Evolutionary conservation across 192 early-diverging fungal species (phyloP).

Genomic region (Gamsiella multidivaricata): DNA sequence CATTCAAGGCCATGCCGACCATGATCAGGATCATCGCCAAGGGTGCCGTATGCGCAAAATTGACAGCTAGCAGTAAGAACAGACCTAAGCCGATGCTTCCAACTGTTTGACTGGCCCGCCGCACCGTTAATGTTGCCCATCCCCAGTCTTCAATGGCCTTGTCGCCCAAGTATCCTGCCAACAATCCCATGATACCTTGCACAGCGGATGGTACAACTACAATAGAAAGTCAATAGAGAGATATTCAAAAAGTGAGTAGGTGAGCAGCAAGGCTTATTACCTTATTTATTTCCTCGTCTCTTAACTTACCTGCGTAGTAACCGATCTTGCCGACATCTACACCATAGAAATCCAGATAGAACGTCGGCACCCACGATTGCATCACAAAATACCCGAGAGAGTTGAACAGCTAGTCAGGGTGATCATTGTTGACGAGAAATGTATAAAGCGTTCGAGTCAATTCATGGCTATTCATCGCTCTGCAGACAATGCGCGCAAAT

Average conservation of each 20-base stretch:
- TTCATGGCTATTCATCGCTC: no score
- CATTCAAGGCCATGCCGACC: slow-evolving; percentile 47
- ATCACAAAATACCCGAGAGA: slow-evolving; percentile 52
- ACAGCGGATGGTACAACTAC: slow-evolving; percentile 45
- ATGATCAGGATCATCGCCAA: slow-evolving; percentile 39
- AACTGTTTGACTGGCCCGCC: slow-evolving; percentile 30
- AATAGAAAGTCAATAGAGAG: neutral
- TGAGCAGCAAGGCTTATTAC: no score
- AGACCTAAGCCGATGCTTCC: slow-evolving; percentile 45
- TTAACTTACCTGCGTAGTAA: slow-evolving; percentile 51
- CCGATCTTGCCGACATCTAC: slow-evolving; percentile 55
- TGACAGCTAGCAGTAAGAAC: slow-evolving; percentile 35
- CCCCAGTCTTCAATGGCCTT: slow-evolving; percentile 32
- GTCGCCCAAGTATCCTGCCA: slow-evolving; percentile 47
- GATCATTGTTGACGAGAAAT: neutral
- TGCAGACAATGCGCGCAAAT: no score
- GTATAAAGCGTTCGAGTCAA: no score
- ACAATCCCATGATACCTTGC: slow-evolving; percentile 38
- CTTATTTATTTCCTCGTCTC: no score
- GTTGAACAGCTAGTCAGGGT: slow-evolving; percentile 20
- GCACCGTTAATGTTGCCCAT: slow-evolving; percentile 25
- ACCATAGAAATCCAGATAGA: slow-evolving; percentile 50
- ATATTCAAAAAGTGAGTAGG: no score
- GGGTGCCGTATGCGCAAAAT: slow-evolving; percentile 23
- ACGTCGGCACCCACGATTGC: slow-evolving; percentile 54